Evolutionary conservation across 176 grass and related monocot genomes (phyloP).

Genomic region (Coix lacrymajobi): DNA sequence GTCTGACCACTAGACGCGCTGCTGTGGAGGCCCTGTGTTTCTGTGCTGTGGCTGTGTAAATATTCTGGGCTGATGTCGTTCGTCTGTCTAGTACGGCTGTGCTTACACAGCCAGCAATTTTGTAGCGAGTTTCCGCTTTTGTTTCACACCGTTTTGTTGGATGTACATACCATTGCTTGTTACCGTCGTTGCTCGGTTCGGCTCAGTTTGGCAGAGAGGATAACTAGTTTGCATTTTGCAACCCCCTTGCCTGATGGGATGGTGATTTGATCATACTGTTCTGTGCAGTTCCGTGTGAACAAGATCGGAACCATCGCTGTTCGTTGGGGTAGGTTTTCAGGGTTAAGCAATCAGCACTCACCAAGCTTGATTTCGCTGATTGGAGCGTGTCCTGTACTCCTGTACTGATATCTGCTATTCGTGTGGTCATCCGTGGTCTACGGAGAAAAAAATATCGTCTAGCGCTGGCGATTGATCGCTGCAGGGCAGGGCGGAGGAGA

Average conservation of each 20-base stretch:
- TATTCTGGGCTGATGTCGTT: background rate
- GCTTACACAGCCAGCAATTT: constrained; percentile 36
- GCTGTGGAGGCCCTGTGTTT: background rate
- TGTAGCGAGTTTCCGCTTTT: constrained; percentile 27
- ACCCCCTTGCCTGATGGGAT: background rate
- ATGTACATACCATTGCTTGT: constrained; percentile 32
- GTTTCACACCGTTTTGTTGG: background rate
- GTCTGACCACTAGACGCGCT: constrained; percentile 19
- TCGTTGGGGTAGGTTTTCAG: background rate
- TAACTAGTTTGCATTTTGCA: background rate
- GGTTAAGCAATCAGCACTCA: background rate
- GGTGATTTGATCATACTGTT: background rate
- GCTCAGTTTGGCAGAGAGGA: background rate
- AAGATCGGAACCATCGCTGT: no score
- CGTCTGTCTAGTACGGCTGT: constrained; percentile 4
- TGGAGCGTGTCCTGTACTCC: background rate
- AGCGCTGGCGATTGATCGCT: no score
- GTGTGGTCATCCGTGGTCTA: background rate
- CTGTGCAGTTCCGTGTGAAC: no score
- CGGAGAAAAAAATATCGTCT: background rate
- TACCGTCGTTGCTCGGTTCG: background rate
- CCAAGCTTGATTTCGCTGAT: background rate
- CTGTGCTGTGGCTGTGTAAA: constrained; percentile 19
- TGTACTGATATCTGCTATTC: no score
- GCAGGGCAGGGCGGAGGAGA: no score